Conservation (phyloP, 495 filamentous ascomycete genomes). For the Annulohypoxylon bovei region DNA sequence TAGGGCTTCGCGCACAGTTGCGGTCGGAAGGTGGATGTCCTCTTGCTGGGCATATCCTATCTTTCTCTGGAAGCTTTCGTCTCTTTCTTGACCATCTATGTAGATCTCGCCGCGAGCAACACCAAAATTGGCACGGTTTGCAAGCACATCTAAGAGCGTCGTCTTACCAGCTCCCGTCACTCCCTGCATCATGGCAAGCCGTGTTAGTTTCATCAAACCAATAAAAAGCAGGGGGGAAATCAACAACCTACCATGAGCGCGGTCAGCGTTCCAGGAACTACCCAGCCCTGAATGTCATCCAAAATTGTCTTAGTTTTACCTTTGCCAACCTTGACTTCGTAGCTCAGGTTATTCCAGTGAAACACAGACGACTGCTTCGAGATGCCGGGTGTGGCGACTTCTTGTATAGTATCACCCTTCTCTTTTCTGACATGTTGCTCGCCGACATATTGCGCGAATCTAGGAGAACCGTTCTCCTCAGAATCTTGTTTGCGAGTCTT, state of each 20-base stretch:
- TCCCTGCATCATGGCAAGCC: no score
- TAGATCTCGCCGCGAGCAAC: constrained; percentile 72
- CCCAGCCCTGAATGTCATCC: constrained; percentile 78
- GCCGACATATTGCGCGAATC: no score
- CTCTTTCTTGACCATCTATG: constrained; percentile 68
- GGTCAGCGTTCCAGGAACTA: constrained; percentile 81
- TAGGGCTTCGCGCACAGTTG: constrained; percentile 76
- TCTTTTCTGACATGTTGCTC: no score
- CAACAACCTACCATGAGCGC: constrained; percentile 72
- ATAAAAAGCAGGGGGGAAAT: background rate
- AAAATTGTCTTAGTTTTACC: constrained; percentile 61
- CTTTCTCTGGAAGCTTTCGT: constrained; percentile 75
- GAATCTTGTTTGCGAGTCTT: no score
- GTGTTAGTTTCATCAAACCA: no score
- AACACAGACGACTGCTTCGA: no score
- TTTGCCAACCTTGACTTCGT: constrained; percentile 68
- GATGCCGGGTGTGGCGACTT: no score
- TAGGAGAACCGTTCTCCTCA: no score
- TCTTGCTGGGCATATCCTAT: constrained; percentile 88
- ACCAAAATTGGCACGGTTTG: constrained; percentile 72
- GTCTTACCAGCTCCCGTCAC: constrained; percentile 70
- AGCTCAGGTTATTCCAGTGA: constrained; percentile 77
- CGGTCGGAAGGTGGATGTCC: constrained; percentile 76
- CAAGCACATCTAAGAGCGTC: constrained; percentile 71
- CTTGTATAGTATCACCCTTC: no score